phyloP scores from a whole-genome alignment of 2,329 filamentous ascomycete genomes.

The Mycocentrospora acerina region DNA sequence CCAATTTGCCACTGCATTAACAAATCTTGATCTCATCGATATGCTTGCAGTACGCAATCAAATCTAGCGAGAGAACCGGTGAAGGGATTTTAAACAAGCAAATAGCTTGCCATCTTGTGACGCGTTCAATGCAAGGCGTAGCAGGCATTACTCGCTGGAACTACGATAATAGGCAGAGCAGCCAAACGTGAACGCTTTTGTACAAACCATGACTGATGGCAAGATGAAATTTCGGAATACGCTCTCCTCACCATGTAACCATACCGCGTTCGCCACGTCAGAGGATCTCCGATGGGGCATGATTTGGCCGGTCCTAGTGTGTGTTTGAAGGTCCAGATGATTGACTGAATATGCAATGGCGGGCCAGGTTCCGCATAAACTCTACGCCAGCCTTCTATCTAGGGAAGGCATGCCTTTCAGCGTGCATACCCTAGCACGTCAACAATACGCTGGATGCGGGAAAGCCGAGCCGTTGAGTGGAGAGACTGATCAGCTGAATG shows the following conservation, averaged over 20 bases:
- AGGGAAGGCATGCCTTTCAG: conserved; percentile 45
- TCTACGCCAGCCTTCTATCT: conserved; percentile 46
- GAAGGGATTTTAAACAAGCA: conserved; percentile 28
- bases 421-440: conserved; percentile 43
- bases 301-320: conserved; percentile 52
- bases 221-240: conserved; percentile 42
- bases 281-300: conserved; percentile 53
- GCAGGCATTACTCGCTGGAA: conserved; percentile 33
- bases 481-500: conserved; percentile 44
- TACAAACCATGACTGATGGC: conserved; percentile 43
- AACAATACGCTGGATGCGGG: conserved; percentile 45
- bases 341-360: conserved; percentile 48
- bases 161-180: conserved; percentile 27
- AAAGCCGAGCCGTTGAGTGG: conserved; percentile 42
- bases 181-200: conserved; percentile 32
- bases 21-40: conserved; percentile 19
- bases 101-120: conserved; percentile 38
- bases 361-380: conserved; percentile 47
- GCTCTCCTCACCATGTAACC: conserved; percentile 43
- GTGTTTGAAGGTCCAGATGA: conserved; percentile 43
- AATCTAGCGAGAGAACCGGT: conserved; percentile 39
- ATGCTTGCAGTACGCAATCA: conserved; percentile 21
- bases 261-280: conserved; percentile 54
- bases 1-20: conserved; percentile 36
- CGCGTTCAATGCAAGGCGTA: conserved; percentile 29